A percentile compares a stretch with the other conserved stretches of the same genome.
Evolutionary conservation across 257 asterid species (phyloP).

Genomic region (Capsicum rhomboideum): DNA sequence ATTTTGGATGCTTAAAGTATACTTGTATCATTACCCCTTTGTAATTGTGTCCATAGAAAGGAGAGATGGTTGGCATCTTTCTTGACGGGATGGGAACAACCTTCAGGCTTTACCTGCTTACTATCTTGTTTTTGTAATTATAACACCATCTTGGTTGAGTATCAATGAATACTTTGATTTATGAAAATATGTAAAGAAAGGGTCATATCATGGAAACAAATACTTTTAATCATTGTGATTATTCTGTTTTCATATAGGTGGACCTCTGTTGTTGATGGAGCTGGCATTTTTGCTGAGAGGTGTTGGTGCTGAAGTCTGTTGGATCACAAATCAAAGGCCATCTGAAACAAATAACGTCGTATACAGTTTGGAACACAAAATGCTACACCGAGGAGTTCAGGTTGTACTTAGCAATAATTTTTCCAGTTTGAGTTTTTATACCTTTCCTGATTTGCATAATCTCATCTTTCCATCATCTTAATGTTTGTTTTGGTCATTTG

Average conservation of each 20-base stretch:
- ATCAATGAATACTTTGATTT: background rate
- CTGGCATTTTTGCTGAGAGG: constrained; percentile 1
- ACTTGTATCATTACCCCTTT: background rate
- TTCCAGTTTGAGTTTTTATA: background rate
- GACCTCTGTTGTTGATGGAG: constrained; percentile 12
- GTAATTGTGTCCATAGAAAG: background rate
- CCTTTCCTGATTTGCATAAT: background rate
- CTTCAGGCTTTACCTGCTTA: background rate
- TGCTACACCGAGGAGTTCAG: constrained; percentile 14
- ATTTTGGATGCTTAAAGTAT: background rate
- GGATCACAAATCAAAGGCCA: constrained; percentile 9
- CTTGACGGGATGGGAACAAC: background rate
- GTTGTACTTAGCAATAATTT: background rate
- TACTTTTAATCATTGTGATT: background rate
- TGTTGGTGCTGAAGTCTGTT: constrained; percentile 8
- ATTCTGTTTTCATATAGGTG: constrained; percentile 2
- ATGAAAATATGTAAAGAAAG: background rate
- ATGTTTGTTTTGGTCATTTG: background rate
- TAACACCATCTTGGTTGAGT: background rate
- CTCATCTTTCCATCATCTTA: background rate
- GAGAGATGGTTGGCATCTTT: background rate
- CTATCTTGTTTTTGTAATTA: background rate
- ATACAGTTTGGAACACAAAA: constrained; percentile 29
- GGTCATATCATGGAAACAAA: background rate
- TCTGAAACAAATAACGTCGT: constrained; percentile 5